These are phyloP conservation scores for Fusarium setosum DNA, from an alignment of 2,329 filamentous ascomycete genomes.

Conservation along the genomic window DNA sequence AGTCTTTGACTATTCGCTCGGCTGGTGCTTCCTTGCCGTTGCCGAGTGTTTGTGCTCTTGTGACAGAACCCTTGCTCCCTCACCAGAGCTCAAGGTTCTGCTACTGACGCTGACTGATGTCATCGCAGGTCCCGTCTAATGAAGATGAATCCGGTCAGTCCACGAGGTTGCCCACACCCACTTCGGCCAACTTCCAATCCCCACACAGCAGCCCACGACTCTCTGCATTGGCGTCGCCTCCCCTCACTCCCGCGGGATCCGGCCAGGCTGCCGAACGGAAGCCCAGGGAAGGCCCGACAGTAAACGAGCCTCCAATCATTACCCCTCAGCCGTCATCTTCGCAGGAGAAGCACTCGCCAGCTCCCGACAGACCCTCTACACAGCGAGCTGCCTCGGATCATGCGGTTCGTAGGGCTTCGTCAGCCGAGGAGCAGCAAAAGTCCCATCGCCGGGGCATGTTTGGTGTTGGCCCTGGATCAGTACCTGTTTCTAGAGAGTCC, in stretches of 20 bases:
- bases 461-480: constrained; percentile 62
- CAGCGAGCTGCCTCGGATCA: constrained; percentile 58
- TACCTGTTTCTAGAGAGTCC: constrained; percentile 69
- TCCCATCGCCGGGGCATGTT: constrained; percentile 68
- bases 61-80: neutral
- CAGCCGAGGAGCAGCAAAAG: constrained; percentile 51
- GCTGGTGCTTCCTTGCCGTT: neutral
- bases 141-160: constrained; percentile 70
- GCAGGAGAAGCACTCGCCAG: constrained; percentile 60
- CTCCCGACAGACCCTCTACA: constrained; percentile 53
- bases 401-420: constrained; percentile 55
- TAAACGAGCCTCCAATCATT: constrained; percentile 61
- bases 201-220: constrained; percentile 74
- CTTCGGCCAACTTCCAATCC: constrained; percentile 72
- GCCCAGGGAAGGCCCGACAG: constrained; percentile 50
- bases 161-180: constrained; percentile 73
- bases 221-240: constrained; percentile 85
- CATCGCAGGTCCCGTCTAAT: constrained; percentile 66
- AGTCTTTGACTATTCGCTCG: neutral
- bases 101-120: constrained; percentile 43
- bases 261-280: constrained; percentile 51
- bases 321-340: constrained; percentile 75
- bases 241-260: constrained; percentile 87
- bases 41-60: neutral
- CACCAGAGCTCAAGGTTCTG: constrained; percentile 22